phyloP scores from a whole-genome alignment of 73 alveolate species.

The Vitrella brassicaformis region DNA sequence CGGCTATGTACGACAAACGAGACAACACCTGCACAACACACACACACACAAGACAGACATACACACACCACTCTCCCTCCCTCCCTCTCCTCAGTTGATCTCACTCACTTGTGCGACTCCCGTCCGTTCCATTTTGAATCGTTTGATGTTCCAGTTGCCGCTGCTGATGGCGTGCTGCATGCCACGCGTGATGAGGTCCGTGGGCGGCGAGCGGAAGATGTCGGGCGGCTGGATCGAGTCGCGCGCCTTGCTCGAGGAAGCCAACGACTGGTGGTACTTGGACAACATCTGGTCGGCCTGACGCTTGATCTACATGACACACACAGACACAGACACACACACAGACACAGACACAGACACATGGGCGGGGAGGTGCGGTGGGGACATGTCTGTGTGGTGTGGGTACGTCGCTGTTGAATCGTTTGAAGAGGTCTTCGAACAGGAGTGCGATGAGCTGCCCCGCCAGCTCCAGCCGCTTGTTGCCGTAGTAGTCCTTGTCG shows the following conservation, averaged over 20 bases:
- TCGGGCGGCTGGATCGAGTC: constrained; percentile 2
- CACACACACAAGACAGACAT: neutral
- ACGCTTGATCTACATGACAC: constrained; percentile 7
- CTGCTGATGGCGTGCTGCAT: neutral
- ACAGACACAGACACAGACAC: too few species aligned
- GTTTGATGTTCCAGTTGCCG: constrained; percentile 94
- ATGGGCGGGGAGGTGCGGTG: too few species aligned
- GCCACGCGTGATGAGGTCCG: neutral
- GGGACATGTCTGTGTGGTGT: too few species aligned
- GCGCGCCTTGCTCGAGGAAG: constrained; percentile 14
- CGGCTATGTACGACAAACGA: constrained; percentile 27
- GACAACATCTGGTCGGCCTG: constrained; percentile 21
- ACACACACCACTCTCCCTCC: neutral
- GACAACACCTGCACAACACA: constrained; percentile 14
- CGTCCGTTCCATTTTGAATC: constrained; percentile 91
- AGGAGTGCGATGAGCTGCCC: constrained; percentile 85
- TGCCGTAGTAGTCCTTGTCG: constrained; percentile 97
- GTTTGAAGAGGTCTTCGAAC: constrained; percentile 91
- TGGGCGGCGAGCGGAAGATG: neutral
- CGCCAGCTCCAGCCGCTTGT: constrained; percentile 95
- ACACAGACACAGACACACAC: too few species aligned
- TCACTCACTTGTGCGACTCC: constrained; percentile 83
- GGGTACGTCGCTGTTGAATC: constrained; percentile 72
- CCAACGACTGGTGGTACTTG: constrained; percentile 20
- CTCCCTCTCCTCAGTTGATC: too few species aligned